Percentiles rank a stretch among this genome's conserved stretches.
phyloP scores from a whole-genome alignment of 345 rosid species.

The Camelina sativa region DNA sequence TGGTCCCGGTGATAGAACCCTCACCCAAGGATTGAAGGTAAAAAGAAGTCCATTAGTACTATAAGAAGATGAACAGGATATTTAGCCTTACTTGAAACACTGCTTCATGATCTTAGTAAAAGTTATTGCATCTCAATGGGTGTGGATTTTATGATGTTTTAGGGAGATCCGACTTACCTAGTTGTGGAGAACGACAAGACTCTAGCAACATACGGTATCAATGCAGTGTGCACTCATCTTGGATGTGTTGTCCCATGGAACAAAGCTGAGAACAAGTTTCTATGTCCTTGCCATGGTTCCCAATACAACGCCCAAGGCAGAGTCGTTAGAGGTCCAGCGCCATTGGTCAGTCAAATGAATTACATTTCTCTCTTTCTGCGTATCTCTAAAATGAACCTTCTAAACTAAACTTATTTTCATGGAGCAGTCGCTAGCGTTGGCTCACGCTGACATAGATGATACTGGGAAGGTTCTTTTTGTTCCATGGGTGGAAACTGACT shows the following conservation, averaged over 20 bases:
- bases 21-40: conserved; percentile 92
- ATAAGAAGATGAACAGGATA: conserved; percentile 7
- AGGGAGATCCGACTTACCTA: conserved; percentile 99
- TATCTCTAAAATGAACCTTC: not conserved
- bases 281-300: conserved; percentile 98
- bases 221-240: conserved; percentile 91
- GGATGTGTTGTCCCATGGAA: conserved; percentile 97
- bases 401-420: conserved; percentile 12
- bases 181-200: conserved; percentile 89
- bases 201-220: conserved; percentile 81
- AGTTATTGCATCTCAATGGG: conserved; percentile 5
- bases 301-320: conserved; percentile 95
- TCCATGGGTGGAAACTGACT: conserved; percentile 94
- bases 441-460: conserved; percentile 72
- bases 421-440: conserved; percentile 85
- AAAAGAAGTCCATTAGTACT: not conserved
- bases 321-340: conserved; percentile 98
- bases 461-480: conserved; percentile 87
- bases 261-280: conserved; percentile 86
- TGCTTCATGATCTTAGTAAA: not conserved
- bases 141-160: conserved; percentile 7
- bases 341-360: conserved; percentile 65
- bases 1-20: conserved; percentile 86
- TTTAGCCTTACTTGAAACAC: not conserved
- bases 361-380: not conserved